Evolutionary conservation across 192 early-diverging fungal species (phyloP).

Genomic region (Hyaloraphidium curvatum): DNA sequence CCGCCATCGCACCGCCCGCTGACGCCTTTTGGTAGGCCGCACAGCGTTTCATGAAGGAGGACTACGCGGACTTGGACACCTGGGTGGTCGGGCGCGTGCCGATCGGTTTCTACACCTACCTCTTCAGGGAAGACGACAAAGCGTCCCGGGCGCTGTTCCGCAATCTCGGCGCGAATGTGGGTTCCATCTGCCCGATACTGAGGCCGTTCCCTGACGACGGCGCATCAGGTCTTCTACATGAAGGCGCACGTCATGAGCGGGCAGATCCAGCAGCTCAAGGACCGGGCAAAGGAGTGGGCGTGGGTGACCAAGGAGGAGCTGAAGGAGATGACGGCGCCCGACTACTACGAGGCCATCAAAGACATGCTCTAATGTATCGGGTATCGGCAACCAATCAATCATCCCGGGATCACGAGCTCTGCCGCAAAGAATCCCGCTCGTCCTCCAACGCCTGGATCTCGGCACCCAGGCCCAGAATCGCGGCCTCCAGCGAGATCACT

Average conservation of each 20-base stretch:
- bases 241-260: slow-evolving; percentile 64
- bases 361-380: too few relatives aligned
- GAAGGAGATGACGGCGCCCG: slow-evolving; percentile 19
- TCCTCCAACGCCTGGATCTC: slow-evolving; percentile 12
- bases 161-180: too few relatives aligned
- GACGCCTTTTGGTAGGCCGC: slow-evolving; percentile 33
- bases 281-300: slow-evolving; percentile 41
- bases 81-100: slow-evolving; percentile 78
- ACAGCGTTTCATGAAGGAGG: slow-evolving; percentile 40
- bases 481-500: slow-evolving; percentile 13
- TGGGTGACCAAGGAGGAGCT: slow-evolving; percentile 59
- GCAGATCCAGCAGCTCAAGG: slow-evolving; percentile 35
- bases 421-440: too few relatives aligned
- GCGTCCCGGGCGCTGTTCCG: too few relatives aligned
- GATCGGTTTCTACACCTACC: slow-evolving; percentile 43
- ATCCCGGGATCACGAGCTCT: too few relatives aligned
- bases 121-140: too few relatives aligned
- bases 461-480: slow-evolving; percentile 11
- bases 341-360: slow-evolving; percentile 31
- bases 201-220: too few relatives aligned
- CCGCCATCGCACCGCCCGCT: background rate
- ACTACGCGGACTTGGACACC: slow-evolving; percentile 59
- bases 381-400: too few relatives aligned
- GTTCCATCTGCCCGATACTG: too few relatives aligned
- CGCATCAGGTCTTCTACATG: slow-evolving; percentile 74